Evolutionary conservation across 225 moss, liverwort and hornwort genomes (phyloP).

Genomic region (Polytrichum formosum): DNA sequence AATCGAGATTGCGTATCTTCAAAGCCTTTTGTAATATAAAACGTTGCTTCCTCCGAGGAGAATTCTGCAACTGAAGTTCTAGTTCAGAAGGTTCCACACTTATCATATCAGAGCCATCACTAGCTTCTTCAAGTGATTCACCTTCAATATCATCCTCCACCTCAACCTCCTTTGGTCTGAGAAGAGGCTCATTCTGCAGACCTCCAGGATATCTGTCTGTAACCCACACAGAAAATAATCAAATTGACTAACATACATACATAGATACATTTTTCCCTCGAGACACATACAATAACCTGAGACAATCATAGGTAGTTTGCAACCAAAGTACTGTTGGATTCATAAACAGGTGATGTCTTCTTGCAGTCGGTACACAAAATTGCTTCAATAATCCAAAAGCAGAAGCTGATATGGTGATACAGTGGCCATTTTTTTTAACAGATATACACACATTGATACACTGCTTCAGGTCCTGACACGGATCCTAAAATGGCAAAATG

Average conservation of each 20-base stretch:
- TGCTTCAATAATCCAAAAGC: no score
- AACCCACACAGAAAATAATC: constrained; percentile 3
- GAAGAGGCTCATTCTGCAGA: constrained; percentile 42
- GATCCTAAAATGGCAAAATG: not conserved
- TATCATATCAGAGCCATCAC: constrained; percentile 20
- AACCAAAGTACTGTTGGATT: not conserved
- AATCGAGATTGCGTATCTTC: constrained; percentile 65
- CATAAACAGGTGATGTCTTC: not conserved
- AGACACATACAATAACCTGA: not conserved
- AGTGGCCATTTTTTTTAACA: no score
- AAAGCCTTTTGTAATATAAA: constrained; percentile 78
- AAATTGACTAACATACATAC: not conserved
- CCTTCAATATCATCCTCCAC: constrained; percentile 40
- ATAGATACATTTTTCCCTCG: no score
- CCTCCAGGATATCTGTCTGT: constrained; percentile 26
- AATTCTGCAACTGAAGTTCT: constrained; percentile 50
- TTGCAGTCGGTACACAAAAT: not conserved
- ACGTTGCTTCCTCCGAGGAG: constrained; percentile 73
- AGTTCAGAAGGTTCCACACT: constrained; percentile 36
- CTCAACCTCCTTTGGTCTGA: constrained; percentile 44
- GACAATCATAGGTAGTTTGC: not conserved
- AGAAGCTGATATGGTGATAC: no score
- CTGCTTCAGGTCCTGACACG: no score
- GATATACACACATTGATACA: not conserved
- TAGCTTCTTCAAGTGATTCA: constrained; percentile 18